Evolutionary conservation across 208 protist species (phyloP).

Genomic region (Crithidia expoeki): DNA sequence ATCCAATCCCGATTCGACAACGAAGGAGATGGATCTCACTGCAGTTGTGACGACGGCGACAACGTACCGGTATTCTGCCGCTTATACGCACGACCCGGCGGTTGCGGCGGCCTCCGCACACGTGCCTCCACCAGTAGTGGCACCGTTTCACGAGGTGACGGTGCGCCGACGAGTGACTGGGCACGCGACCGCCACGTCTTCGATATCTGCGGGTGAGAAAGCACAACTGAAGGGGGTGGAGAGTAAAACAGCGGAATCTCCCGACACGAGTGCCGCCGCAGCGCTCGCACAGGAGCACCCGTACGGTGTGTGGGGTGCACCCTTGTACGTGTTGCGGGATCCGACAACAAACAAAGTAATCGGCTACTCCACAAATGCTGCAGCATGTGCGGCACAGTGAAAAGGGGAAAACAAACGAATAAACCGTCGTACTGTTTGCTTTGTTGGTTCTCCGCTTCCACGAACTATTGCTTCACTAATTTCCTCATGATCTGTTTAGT

Average conservation of each 20-base stretch:
- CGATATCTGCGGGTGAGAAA: neutral
- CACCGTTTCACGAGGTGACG: constrained; percentile 33
- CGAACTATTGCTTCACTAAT: too few relatives aligned
- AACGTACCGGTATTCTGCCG: constrained; percentile 10
- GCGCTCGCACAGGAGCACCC: constrained; percentile 9
- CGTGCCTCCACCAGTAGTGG: constrained; percentile 32
- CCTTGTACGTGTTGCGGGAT: constrained; percentile 45
- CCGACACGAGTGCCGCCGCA: neutral
- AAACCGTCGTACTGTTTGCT: neutral
- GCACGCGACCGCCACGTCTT: neutral
- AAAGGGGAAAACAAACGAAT: neutral
- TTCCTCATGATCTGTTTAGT: too few relatives aligned
- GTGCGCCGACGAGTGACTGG: neutral
- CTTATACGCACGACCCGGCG: constrained; percentile 11
- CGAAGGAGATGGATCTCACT: neutral
- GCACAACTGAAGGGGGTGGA: neutral
- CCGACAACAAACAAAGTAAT: constrained; percentile 31
- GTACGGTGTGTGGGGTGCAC: constrained; percentile 30
- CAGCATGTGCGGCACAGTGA: neutral
- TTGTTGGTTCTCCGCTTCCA: too few relatives aligned
- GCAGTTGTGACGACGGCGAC: neutral
- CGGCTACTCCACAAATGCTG: constrained; percentile 35
- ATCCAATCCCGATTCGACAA: neutral
- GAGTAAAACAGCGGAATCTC: neutral
- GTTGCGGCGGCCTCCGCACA: neutral